phyloP scores from a whole-genome alignment of 2,329 filamentous ascomycete genomes.

The Phyllosticta paracitricarpa region DNA sequence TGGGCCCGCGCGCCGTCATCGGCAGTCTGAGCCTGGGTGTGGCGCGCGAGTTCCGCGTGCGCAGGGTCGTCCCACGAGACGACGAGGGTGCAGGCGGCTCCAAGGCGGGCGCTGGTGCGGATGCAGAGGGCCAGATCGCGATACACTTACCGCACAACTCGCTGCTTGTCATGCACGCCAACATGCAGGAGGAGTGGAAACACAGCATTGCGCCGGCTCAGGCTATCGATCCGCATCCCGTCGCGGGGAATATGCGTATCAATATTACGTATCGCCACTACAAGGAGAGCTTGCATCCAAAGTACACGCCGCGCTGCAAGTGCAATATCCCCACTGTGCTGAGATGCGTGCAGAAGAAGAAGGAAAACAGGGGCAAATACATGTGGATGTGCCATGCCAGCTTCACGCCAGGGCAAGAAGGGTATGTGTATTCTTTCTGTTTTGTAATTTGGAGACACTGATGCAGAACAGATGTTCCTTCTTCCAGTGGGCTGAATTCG shows the following conservation, averaged over 20 bases:
- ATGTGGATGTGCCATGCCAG: slow-evolving; percentile 90
- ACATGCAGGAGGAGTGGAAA: slow-evolving; percentile 98
- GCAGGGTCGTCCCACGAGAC: slow-evolving; percentile 55
- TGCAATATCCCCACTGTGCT: slow-evolving; percentile 62
- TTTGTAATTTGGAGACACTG: slow-evolving; percentile 11
- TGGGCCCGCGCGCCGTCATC: slow-evolving; percentile 80
- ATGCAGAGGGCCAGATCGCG: slow-evolving; percentile 74
- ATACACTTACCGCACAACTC: slow-evolving; percentile 94
- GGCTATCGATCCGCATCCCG: slow-evolving; percentile 73
- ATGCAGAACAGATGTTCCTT: slow-evolving; percentile 52
- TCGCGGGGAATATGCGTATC: slow-evolving; percentile 70
- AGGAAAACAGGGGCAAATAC: slow-evolving; percentile 66
- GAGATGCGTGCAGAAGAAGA: slow-evolving; percentile 69
- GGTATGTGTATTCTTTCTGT: slow-evolving; percentile 20
- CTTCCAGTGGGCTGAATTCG: slow-evolving; percentile 80
- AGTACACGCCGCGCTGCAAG: slow-evolving; percentile 64
- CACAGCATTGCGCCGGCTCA: slow-evolving; percentile 69
- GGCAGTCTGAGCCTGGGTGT: slow-evolving; percentile 86
- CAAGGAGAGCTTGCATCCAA: slow-evolving; percentile 64
- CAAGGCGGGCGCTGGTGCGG: slow-evolving; percentile 34
- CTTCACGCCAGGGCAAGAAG: slow-evolving; percentile 54
- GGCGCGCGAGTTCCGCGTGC: slow-evolving; percentile 83
- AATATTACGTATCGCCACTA: slow-evolving; percentile 94
- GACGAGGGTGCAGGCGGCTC: slow-evolving; percentile 24
- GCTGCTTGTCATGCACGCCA: slow-evolving; percentile 87